Conservation (phyloP, 116 monocot species). For the Papilionanthe hybrid region DNA sequence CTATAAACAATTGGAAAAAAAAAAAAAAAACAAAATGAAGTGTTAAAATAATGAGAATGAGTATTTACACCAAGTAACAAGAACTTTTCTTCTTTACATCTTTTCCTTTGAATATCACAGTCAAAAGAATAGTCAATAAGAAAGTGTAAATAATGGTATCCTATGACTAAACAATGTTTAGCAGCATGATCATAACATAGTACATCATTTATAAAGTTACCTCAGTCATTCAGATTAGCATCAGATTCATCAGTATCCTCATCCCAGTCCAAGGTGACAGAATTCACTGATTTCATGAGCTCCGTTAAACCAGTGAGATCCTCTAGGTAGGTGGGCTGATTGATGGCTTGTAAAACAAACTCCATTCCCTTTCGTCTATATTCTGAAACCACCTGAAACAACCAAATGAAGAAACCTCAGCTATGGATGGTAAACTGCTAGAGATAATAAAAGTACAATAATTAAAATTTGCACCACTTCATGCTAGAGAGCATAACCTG, state of each 20-base stretch:
- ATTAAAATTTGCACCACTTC: too few relatives aligned
- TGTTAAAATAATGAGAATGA: neutral
- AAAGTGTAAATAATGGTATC: neutral
- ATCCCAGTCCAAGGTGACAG: slow-evolving; percentile 66
- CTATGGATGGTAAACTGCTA: too few relatives aligned
- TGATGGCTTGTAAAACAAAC: slow-evolving; percentile 73
- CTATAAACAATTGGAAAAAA: neutral
- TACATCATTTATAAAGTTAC: neutral
- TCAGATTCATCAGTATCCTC: slow-evolving; percentile 34
- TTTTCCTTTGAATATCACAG: neutral
- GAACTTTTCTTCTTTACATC: neutral
- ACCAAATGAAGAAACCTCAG: neutral
- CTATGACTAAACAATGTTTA: neutral
- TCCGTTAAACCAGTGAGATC: slow-evolving; percentile 91
- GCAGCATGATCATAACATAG: neutral
- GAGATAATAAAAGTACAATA: too few relatives aligned
- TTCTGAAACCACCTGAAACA: slow-evolving; percentile 80
- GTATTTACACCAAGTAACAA: neutral
- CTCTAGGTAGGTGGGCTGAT: slow-evolving; percentile 84
- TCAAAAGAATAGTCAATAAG: neutral
- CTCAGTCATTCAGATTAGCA: slow-evolving; percentile 12
- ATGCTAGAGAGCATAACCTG: too few relatives aligned
- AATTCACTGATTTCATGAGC: slow-evolving; percentile 61
- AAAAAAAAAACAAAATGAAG: neutral
- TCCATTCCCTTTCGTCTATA: slow-evolving; percentile 75